Evolutionary conservation across 768 basidiomycete genomes (phyloP).

Genomic region (Pilatotrama ljubarskyi): DNA sequence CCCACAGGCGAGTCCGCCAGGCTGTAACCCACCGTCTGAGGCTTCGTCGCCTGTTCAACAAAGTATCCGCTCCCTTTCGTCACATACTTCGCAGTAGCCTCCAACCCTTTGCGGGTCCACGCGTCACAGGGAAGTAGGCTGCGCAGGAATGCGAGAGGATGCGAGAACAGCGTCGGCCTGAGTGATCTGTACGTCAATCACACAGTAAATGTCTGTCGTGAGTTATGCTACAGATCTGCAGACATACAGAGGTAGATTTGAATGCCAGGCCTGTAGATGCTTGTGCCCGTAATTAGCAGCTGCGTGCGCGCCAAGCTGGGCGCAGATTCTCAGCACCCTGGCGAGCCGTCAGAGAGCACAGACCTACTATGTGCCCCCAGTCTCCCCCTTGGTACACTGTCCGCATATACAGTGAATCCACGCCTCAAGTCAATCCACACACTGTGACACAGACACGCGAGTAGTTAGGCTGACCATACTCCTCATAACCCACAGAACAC

Average conservation of each 20-base stretch:
- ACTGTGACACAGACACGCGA: not conserved
- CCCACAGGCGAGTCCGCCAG: conserved; percentile 62
- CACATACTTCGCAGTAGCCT: conserved; percentile 26
- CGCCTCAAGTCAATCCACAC: not conserved
- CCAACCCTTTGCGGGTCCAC: conserved; percentile 34
- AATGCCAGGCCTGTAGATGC: conserved; percentile 53
- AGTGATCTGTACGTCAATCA: too few species aligned
- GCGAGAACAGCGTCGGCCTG: not conserved
- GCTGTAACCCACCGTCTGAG: conserved; percentile 47
- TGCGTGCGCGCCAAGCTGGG: conserved; percentile 31
- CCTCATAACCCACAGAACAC: conserved; percentile 25
- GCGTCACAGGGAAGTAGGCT: conserved; percentile 34
- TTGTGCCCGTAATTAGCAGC: conserved; percentile 38
- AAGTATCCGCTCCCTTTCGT: conserved; percentile 35
- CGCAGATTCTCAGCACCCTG: not conserved
- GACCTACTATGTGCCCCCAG: conserved; percentile 41
- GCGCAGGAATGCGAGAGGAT: conserved; percentile 18
- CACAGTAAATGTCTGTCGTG: too few species aligned
- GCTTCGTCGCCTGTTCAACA: conserved; percentile 33
- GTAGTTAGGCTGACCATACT: not conserved
- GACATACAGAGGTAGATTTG: conserved; percentile 46
- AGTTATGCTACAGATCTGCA: too few species aligned
- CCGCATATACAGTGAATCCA: not conserved
- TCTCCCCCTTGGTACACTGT: conserved; percentile 44
- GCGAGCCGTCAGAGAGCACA: too few species aligned